Evolutionary conservation across 208 protist species (phyloP), one percentile per base, ranked within the genome.

Genomic region (Phytomonas serpens): DNA sequence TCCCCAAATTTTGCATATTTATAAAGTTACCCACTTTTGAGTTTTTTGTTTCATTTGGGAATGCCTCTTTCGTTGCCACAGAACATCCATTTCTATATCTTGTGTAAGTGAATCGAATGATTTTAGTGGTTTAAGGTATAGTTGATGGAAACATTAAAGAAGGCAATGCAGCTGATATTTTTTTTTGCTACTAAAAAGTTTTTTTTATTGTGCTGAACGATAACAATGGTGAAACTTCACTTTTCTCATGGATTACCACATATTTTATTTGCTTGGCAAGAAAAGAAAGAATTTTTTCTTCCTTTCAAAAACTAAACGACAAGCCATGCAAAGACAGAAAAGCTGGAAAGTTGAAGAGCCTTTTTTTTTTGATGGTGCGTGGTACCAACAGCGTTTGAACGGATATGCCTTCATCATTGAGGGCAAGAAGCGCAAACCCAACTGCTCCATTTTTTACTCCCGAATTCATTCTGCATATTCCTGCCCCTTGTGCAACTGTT

Each of bases 321-420:
- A 11, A 23, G 23, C 27, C 4, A 57, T 57, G 47, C 47, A 57
- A 23, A 27, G 19, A 27, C 47, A 27, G 47, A 19, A 13, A 42
- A n/a, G 29, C 6, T 74, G 71, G 71, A 5, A 4, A 29, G 71
- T 69, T 33, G 32, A 64, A 27, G 63, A 80, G 16, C 29, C 52
- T 23, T 81, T 69, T 63, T 68, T 71, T 7, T 80, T 78, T 31
- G 68, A 84, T 69, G 76, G 76, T 52, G 69, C 37, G 23, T 75
- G 76, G 73, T 66, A 75, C 51, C 63, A 64, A 29, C 76, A 80
- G 37, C 69, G 72, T 29, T 61, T 84, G 30, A 68, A 81, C 27
- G 70, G 64, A 1, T 78, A 80, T 71, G 19, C 47, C 13, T 71
- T 69, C 11, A 23, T 57, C 47, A 57, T 57, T 27, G 47, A 57